A percentile compares a stretch with the other conserved stretches of the same genome.
Evolutionary conservation across 345 rosid species (phyloP).

Genomic region (Clausena lansium): DNA sequence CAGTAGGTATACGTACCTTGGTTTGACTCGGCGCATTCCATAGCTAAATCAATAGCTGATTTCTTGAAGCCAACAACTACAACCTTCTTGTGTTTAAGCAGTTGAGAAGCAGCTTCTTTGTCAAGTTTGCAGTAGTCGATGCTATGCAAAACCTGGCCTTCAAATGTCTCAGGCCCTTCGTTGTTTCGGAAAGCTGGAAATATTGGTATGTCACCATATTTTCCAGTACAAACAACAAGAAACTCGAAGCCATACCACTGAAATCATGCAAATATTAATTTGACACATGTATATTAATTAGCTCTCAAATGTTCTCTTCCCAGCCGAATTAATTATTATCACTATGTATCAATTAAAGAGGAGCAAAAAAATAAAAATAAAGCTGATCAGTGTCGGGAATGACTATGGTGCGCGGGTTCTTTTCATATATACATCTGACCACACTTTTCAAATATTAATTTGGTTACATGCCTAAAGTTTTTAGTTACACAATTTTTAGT

Average conservation of each 20-base stretch:
- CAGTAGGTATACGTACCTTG: slow-evolving; percentile 45
- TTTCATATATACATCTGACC: too few relatives aligned
- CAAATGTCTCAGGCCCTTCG: slow-evolving; percentile 64
- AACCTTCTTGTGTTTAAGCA: slow-evolving; percentile 64
- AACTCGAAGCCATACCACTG: slow-evolving; percentile 85
- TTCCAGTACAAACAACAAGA: slow-evolving; percentile 71
- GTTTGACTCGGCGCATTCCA: slow-evolving; percentile 82
- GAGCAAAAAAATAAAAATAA: too few relatives aligned
- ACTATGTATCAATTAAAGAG: too few relatives aligned
- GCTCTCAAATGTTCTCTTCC: neutral
- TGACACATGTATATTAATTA: neutral
- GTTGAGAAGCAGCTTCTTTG: slow-evolving; percentile 52
- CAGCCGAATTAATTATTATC: neutral
- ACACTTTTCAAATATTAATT: too few relatives aligned
- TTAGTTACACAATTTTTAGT: too few relatives aligned
- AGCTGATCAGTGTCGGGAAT: too few relatives aligned
- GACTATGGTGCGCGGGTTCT: too few relatives aligned
- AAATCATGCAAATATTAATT: neutral
- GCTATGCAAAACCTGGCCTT: slow-evolving; percentile 70
- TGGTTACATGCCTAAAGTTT: too few relatives aligned
- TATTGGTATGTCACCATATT: slow-evolving; percentile 73
- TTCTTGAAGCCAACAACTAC: slow-evolving; percentile 77
- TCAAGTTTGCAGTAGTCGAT: slow-evolving; percentile 83
- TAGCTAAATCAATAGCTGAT: slow-evolving; percentile 90
- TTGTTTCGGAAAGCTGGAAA: slow-evolving; percentile 48